Percentiles rank a stretch among this genome's conserved stretches.
Evolutionary conservation across 164 flowering plant species (phyloP).

Genomic region (Paratinospora sagittata): DNA sequence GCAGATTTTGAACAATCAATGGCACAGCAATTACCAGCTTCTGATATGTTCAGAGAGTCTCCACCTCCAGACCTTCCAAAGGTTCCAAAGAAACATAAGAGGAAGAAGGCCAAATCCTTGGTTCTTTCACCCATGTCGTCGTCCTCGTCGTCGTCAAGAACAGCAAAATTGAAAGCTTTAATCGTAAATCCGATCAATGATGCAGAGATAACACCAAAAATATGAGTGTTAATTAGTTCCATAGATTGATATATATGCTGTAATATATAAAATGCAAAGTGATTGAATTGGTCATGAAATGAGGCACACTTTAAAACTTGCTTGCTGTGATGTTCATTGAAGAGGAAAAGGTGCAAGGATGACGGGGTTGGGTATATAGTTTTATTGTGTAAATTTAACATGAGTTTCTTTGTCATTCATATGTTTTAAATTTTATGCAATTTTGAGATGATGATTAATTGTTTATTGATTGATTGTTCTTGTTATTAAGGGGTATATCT

Average conservation of each 20-base stretch:
- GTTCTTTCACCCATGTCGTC: constrained; percentile 13
- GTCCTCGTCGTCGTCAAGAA: constrained; percentile 15
- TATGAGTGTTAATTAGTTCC: not conserved
- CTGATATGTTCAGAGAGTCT: constrained; percentile 21
- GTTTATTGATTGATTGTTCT: too few species aligned
- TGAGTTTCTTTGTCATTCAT: not conserved
- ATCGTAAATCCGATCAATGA: not conserved
- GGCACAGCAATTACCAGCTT: constrained; percentile 16
- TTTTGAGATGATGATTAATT: not conserved
- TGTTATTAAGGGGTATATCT: too few species aligned
- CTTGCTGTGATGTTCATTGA: not conserved
- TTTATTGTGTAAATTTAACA: constrained; percentile 7
- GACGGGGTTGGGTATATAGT: constrained; percentile 8
- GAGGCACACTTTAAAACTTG: not conserved
- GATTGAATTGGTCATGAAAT: not conserved
- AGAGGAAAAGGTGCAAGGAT: not conserved
- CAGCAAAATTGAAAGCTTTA: constrained; percentile 11
- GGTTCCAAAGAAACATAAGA: constrained; percentile 21
- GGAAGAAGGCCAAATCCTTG: constrained; percentile 18
- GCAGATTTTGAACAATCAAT: constrained; percentile 32
- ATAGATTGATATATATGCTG: not conserved
- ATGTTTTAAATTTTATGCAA: not conserved
- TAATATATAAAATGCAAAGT: not conserved
- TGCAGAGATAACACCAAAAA: not conserved
- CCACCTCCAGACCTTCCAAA: constrained; percentile 21